Evolutionary conservation across 2,329 filamentous ascomycete species (phyloP), one percentile per base, ranked within the genome.

Genomic region (Sarocladium kiliense): DNA sequence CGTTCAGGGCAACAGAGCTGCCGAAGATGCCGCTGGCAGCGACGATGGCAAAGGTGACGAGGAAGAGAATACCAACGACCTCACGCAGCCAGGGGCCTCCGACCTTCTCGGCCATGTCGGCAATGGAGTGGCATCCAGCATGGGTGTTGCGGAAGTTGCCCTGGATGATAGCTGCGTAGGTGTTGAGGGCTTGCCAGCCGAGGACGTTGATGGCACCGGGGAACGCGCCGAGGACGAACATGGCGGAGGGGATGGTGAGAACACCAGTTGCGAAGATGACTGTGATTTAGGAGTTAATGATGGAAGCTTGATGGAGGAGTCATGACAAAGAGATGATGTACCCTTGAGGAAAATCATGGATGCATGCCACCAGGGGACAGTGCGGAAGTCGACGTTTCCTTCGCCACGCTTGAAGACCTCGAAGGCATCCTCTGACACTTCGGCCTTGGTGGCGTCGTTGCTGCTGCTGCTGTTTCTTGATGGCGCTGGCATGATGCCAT

Each of bases 1-100:
- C 79, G 60, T 87, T 86, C 54, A 86, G 68, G 0, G 75, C 82
- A 0, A 79, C 79, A 0, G 81, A 81, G 1, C 83, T 75, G 12
- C 80, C 80, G 34, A 86, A 72, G 57, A 86, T 82, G 5, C 82
- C 81, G 1, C 77, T 78, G 1, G 76, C 81, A 9, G 75, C 74
- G 34, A 77, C 77, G 14, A 86, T 76, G 39, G 83, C 73, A 57
- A 81, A 84, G 3, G 78, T 79, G 6, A 84, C 66, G 16, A 84
- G 74, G 65, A 85, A 85, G 2, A 85, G 64, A 1, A 75, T 61
- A 0, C 82, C 82, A 10, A 74, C 72, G 0, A 85, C 42, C 63
- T 86, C 81, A 54, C 74, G 76, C 11, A 79, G 60, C 58, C 77
- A 67, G 1, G 64, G 61, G 0, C 81, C 82, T 1, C 82, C 80